These are phyloP conservation scores for Cryptococcus floricola DNA, from an alignment of 1,284 basidiomycete genomes.

Conservation along the genomic window DNA sequence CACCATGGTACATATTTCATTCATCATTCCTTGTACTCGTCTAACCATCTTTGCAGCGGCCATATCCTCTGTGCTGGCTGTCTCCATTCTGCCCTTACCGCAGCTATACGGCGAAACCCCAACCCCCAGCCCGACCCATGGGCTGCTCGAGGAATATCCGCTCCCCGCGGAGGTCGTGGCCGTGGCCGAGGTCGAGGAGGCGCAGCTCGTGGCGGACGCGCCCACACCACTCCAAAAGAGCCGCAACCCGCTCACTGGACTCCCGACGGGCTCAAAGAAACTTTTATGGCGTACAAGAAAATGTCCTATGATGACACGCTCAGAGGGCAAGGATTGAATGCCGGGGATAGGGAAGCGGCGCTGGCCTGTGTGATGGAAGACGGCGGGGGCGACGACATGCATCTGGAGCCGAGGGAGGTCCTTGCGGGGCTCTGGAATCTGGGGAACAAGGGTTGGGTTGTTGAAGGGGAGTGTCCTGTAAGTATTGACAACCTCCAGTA, in stretches of 20 bases:
- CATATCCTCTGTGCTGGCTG: constrained; percentile 43
- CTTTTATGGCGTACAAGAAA: constrained; percentile 3
- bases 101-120: constrained; percentile 35
- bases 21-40: background rate
- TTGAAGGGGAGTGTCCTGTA: constrained; percentile 48
- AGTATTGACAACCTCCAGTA: constrained; percentile 14
- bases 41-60: constrained; percentile 24
- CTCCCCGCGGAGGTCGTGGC: constrained; percentile 13
- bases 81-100: constrained; percentile 34
- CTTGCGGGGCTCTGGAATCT: constrained; percentile 39
- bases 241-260: constrained; percentile 31
- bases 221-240: background rate
- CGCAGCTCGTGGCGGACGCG: constrained; percentile 2
- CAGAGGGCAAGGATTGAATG: background rate
- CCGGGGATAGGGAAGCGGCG: constrained; percentile 4
- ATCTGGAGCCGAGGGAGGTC: constrained; percentile 20
- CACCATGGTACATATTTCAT: constrained; percentile 31
- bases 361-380: constrained; percentile 15
- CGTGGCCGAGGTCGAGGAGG: constrained; percentile 11
- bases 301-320: constrained; percentile 1
- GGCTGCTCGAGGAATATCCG: background rate
- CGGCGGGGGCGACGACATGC: constrained; percentile 6
- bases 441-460: constrained; percentile 21
- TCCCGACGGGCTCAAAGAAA: constrained; percentile 15
- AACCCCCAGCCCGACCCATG: constrained; percentile 25